Evolutionary conservation across 2,329 filamentous ascomycete species (phyloP), one percentile per base, ranked within the genome.

Genomic region (Colletotrichum liriopes): DNA sequence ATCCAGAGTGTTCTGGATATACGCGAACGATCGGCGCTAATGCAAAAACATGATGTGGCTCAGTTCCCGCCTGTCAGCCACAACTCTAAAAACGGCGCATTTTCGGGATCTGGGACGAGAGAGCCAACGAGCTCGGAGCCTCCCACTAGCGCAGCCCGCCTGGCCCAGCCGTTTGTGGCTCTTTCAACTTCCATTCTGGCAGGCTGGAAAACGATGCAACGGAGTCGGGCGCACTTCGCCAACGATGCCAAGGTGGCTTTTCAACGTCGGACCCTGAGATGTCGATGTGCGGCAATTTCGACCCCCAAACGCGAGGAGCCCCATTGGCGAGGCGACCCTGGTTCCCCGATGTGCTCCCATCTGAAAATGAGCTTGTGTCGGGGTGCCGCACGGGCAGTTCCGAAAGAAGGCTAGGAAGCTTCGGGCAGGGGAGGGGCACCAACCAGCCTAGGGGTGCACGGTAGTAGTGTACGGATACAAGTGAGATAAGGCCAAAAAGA

Each of bases 1-100:
- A 56, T 67, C 56, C 47, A 61, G 61, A 37, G 47, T 49, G 37
- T 64, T 69, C 59, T 72, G 65, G 58, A 72, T 64, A 59, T 69
- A 43, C 23, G 39, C 65, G 65, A 54, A 41, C 60, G 71, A 73
- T 73, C 71, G 66, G 43, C 67, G 71, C 71, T 73, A 73, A 73
- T 71, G 71, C 71, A 39, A 56, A 62, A 60, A 65, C 11, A 23
- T 61, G 47, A 20, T 73, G 71, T 73, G 71, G 71, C 71, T 71
- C 51, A 73, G 55, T 16, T 61, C 67, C 60, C 67, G 67, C 18
- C 45, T 60, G 61, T 71, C 71, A 73, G 71, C 71, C 71, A 73
- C 71, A 73, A 73, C 67, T 71, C 51, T 73, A 73, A 73, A 65
- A 72, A 68, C 65, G 65, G 65, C 58, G 58, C 65, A 63, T 72